Conservation (phyloP, 1,139 yeast species). For the Kluyveromyces sp. region DNA sequence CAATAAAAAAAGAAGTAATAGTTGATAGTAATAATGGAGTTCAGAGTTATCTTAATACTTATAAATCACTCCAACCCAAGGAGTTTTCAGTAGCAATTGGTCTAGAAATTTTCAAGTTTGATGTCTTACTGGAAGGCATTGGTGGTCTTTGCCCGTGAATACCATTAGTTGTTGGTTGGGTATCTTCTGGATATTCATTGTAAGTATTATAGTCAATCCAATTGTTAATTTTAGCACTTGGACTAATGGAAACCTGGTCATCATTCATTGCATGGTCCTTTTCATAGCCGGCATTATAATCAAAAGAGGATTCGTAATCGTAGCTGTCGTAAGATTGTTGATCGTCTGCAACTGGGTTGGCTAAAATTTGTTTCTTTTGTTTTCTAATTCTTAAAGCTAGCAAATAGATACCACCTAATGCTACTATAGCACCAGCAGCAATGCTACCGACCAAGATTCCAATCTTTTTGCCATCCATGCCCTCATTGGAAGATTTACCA, state of each 20-base stretch:
- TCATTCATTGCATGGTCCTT: background rate
- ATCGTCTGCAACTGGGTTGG: background rate
- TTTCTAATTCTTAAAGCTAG: background rate
- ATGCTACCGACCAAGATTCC: slow-evolving; percentile 58
- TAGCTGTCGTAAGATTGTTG: slow-evolving; percentile 3
- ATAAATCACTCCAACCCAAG: slow-evolving; percentile 38
- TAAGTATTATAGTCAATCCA: slow-evolving; percentile 26
- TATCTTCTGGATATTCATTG: slow-evolving; percentile 12
- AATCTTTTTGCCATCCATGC: slow-evolving; percentile 34
- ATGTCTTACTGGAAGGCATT: slow-evolving; percentile 2
- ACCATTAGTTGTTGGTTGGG: background rate
- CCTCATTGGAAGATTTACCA: background rate
- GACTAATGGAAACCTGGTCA: slow-evolving; percentile 13
- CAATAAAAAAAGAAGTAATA: background rate
- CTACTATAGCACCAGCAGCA: slow-evolving; percentile 53
- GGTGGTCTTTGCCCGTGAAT: background rate
- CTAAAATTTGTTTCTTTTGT: slow-evolving; percentile 1
- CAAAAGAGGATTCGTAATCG: slow-evolving; percentile 2
- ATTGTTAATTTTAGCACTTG: slow-evolving; percentile 23
- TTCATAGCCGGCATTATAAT: background rate
- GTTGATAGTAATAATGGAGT: background rate
- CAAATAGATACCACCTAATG: slow-evolving; percentile 40
- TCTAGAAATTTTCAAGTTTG: slow-evolving; percentile 32
- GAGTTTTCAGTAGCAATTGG: slow-evolving; percentile 44
- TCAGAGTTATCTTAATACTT: background rate